phyloP scores from a whole-genome alignment of 495 filamentous ascomycete genomes.

The Annulohypoxylon stygium region DNA sequence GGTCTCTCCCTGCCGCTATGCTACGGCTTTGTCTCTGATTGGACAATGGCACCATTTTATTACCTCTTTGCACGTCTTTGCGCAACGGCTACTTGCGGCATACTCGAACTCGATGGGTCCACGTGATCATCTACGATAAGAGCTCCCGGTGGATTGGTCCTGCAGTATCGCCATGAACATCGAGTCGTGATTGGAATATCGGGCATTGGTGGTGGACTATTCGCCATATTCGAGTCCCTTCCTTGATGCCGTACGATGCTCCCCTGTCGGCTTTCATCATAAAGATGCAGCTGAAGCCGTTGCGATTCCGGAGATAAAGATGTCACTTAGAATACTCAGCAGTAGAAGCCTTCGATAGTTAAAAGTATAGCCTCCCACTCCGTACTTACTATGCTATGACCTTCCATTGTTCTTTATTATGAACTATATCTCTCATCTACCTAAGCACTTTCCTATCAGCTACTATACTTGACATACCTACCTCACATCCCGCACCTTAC shows the following conservation, averaged over 20 bases:
- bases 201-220: constrained; percentile 34
- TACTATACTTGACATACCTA: too few species aligned
- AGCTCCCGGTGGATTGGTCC: constrained; percentile 38
- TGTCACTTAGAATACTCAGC: constrained; percentile 14
- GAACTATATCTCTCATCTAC: constrained; percentile 15
- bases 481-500: background rate
- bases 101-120: constrained; percentile 32
- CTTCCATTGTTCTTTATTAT: constrained; percentile 32
- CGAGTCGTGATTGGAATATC: constrained; percentile 50
- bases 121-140: constrained; percentile 53
- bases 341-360: constrained; percentile 34
- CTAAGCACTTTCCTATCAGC: background rate
- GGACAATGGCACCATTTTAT: constrained; percentile 43
- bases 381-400: constrained; percentile 2
- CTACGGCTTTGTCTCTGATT: constrained; percentile 41
- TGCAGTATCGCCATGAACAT: constrained; percentile 46
- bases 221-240: constrained; percentile 32
- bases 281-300: constrained; percentile 22
- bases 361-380: constrained; percentile 35
- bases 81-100: constrained; percentile 50
- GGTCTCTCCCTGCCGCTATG: constrained; percentile 31
- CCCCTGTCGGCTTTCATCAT: constrained; percentile 33
- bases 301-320: constrained; percentile 54
- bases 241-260: constrained; percentile 36
- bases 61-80: constrained; percentile 17